Percentiles rank a stretch among this genome's conserved stretches.
Conservation (phyloP, 208 protist genomes). For the Polymyxa betae region DNA sequence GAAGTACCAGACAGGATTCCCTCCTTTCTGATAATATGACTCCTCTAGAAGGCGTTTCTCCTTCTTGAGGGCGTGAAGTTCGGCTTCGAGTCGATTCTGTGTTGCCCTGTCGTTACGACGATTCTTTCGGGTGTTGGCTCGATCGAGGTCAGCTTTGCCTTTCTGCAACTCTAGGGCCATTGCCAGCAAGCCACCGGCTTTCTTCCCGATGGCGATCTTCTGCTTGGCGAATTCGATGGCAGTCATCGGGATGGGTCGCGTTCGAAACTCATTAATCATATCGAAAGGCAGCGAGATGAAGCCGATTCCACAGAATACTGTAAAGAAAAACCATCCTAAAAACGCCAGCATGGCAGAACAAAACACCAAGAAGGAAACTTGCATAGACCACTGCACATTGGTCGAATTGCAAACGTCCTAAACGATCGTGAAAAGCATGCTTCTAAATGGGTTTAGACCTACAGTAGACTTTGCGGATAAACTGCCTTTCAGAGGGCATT, state of each 20-base stretch:
- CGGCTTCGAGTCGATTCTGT: conserved; percentile 39
- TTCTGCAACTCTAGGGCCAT: conserved; percentile 59
- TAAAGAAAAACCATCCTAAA: conserved; percentile 67
- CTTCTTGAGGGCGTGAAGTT: conserved; percentile 18
- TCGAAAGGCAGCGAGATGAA: conserved; percentile 84
- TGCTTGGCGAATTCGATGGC: conserved; percentile 77
- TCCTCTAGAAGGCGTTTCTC: conserved; percentile 56
- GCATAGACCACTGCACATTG: conserved; percentile 1
- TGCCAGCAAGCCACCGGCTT: conserved; percentile 73
- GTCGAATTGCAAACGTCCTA: not conserved
- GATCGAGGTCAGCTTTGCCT: conserved; percentile 44
- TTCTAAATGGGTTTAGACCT: not conserved
- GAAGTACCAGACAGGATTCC: conserved; percentile 62
- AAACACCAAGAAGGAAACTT: conserved; percentile 63
- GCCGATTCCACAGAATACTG: conserved; percentile 86
- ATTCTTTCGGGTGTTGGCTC: conserved; percentile 2
- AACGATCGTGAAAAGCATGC: not conserved
- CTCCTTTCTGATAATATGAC: conserved; percentile 62
- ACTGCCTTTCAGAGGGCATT: not conserved
- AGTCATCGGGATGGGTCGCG: conserved; percentile 77
- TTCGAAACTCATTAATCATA: conserved; percentile 75
- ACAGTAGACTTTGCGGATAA: not conserved
- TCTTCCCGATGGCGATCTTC: conserved; percentile 74
- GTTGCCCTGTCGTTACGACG: not conserved
- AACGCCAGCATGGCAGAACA: conserved; percentile 65